Percentiles rank a stretch among this genome's conserved stretches.
Evolutionary conservation across 331 rosid genomes (phyloP).

Genomic region (Quercus tomentella): DNA sequence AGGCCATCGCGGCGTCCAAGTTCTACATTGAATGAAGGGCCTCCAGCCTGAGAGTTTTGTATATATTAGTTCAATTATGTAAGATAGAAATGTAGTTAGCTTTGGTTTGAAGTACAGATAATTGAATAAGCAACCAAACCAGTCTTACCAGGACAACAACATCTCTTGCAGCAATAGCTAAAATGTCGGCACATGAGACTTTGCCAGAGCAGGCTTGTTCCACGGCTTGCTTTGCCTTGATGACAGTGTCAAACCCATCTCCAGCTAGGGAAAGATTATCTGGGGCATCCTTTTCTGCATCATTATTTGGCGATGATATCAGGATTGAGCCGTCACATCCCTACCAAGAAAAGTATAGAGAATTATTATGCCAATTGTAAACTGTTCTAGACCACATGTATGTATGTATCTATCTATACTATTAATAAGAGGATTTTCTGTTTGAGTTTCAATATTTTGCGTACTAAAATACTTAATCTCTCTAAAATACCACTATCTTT

Average conservation of each 20-base stretch:
- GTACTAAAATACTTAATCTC: no score
- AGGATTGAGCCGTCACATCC: conserved; percentile 85
- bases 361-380: not conserved
- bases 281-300: conserved; percentile 67
- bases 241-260: conserved; percentile 89
- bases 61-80: not conserved
- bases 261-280: conserved; percentile 79
- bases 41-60: conserved; percentile 48
- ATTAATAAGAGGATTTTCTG: no score
- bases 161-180: conserved; percentile 83
- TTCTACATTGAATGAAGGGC: conserved; percentile 65
- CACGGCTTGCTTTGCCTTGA: conserved; percentile 72
- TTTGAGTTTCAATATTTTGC: accelerated
- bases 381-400: no score
- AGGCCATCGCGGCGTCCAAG: conserved; percentile 81
- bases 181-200: conserved; percentile 82
- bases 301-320: conserved; percentile 54
- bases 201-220: conserved; percentile 67
- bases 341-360: conserved; percentile 13
- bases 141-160: conserved; percentile 55
- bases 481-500: no score
- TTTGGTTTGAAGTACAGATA: not conserved
- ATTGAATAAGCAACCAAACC: not conserved
- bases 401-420: no score
- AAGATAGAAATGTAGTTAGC: not conserved